A percentile compares a stretch with the other conserved stretches of the same genome.
Conservation (phyloP, 1,284 basidiomycete genomes). For the Leccinum angustisporum region DNA sequence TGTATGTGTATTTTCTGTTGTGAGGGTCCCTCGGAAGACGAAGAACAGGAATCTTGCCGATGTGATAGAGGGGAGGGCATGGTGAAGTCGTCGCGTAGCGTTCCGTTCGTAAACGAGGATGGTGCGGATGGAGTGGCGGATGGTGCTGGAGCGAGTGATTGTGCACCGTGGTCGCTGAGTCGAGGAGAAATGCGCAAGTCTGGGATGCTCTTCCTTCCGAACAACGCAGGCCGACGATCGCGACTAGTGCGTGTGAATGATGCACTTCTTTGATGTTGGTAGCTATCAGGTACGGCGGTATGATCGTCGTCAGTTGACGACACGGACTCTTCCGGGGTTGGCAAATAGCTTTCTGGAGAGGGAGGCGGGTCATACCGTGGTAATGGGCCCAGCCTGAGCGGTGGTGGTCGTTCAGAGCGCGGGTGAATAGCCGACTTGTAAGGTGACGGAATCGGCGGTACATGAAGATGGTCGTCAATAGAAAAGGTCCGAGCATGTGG, state of each 20-base stretch:
- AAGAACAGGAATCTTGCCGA: constrained; percentile 46
- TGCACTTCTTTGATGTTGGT: constrained; percentile 56
- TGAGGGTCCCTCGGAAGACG: constrained; percentile 32
- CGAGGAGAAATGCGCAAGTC: constrained; percentile 67
- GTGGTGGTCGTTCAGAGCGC: constrained; percentile 45
- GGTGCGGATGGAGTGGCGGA: constrained; percentile 8
- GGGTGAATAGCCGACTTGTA: constrained; percentile 28
- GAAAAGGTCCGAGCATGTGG: constrained; percentile 65
- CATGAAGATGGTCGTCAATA: constrained; percentile 54
- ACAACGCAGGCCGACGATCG: constrained; percentile 41
- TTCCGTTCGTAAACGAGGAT: constrained; percentile 22
- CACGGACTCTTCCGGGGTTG: constrained; percentile 57
- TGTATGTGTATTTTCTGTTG: constrained; percentile 20
- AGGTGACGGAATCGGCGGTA: constrained; percentile 38
- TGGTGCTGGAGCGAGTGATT: constrained; percentile 21
- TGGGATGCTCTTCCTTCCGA: constrained; percentile 83
- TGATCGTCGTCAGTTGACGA: constrained; percentile 40
- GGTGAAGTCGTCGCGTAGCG: constrained; percentile 38
- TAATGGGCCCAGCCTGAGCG: constrained; percentile 50
- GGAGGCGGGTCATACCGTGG: constrained; percentile 42
- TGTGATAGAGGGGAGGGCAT: constrained; percentile 44
- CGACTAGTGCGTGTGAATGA: constrained; percentile 50
- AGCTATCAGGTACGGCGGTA: constrained; percentile 26
- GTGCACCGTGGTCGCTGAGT: constrained; percentile 37
- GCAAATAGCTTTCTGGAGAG: constrained; percentile 58